Base-by-base conservation (phyloP, 305 asterid species). In the Nicotiana rustica region DNA sequence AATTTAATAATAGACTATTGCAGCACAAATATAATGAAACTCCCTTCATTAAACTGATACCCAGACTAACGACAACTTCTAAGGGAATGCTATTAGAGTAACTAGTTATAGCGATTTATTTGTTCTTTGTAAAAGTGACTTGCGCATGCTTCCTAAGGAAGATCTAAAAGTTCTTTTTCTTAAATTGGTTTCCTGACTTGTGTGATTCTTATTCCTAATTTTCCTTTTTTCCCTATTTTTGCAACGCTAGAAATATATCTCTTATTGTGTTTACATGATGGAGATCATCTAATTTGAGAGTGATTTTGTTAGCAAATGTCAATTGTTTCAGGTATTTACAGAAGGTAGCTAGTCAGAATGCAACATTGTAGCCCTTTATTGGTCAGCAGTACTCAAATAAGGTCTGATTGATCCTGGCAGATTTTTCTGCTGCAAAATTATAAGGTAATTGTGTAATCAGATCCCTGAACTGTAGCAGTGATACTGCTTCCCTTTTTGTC, bases 371-470 rank as follows among this genome's bases (percentile, higher is more conserved):
- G 44, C 78, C 59, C 82, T 66, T 66, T 29, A 49, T 62, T 29
- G 77, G 83, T 80, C 61, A 56, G 64, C 73, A 33, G 38, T 80
- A 65, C 77, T 69, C 77, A 69, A 80, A 80, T 80, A 80, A 80
- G 77, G 52, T 80, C 66, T 31, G 52, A 29, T 25, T 66, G 66
- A 55, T 70, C 79, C 79, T 33, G 84, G 79, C 66, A 68, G 79
- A 81, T 68, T 33, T 60, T 68, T 81, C 79, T 56, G 60, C 80
- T 81, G 55, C 69, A 68, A 69, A 55, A 57, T 69, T 81, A 18
- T 56, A 70, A 81, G 84, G 84, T 81, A 81, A 81, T 81, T 81
- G 77, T 81, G 84, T 81, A 81, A 35, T 52, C 31, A 80, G 84
- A 69, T 81, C 61, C 77, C 47, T 81, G 84, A 81, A 73, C 79